Percentiles rank a stretch among this genome's conserved stretches.
These are phyloP conservation scores for Colletotrichum incanum DNA, from an alignment of 2,329 filamentous ascomycete genomes.

Conservation along the genomic window DNA sequence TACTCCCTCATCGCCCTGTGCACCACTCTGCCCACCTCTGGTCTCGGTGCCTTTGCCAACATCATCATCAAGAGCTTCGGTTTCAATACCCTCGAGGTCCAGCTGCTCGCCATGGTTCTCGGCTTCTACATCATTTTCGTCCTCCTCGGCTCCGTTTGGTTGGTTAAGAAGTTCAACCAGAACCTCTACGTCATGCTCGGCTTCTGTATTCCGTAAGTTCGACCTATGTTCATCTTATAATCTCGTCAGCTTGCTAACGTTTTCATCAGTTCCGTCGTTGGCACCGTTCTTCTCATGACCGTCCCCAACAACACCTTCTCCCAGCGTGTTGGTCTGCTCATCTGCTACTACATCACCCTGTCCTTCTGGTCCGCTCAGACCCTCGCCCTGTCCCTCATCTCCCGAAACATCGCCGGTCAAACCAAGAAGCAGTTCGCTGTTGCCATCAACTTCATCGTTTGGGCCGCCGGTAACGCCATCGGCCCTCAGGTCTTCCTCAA, in stretches of 20 bases:
- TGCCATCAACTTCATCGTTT: conserved; percentile 79
- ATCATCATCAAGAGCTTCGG: conserved; percentile 81
- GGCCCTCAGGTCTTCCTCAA: conserved; percentile 77
- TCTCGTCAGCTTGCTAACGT: not conserved
- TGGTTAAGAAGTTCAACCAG: conserved; percentile 79
- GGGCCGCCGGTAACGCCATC: conserved; percentile 78
- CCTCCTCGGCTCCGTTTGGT: conserved; percentile 75
- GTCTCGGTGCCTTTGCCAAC: conserved; percentile 81
- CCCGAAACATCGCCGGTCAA: conserved; percentile 79
- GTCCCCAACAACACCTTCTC: conserved; percentile 71
- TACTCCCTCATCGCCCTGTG: conserved; percentile 78
- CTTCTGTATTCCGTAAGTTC: conserved; percentile 75
- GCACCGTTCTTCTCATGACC: conserved; percentile 81
- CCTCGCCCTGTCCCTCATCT: conserved; percentile 76
- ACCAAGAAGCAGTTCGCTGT: conserved; percentile 81
- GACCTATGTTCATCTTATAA: not conserved
- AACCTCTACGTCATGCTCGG: conserved; percentile 77
- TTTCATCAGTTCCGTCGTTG: conserved; percentile 73
- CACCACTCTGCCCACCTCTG: conserved; percentile 81
- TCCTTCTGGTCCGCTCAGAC: conserved; percentile 85
- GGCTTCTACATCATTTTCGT: conserved; percentile 82
- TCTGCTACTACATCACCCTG: conserved; percentile 83
- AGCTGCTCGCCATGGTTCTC: conserved; percentile 82
- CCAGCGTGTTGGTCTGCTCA: conserved; percentile 77
- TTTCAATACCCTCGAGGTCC: conserved; percentile 77